Conservation (phyloP, 225 moss, liverwort and hornwort genomes). For the Sphagnum tenellum region DNA sequence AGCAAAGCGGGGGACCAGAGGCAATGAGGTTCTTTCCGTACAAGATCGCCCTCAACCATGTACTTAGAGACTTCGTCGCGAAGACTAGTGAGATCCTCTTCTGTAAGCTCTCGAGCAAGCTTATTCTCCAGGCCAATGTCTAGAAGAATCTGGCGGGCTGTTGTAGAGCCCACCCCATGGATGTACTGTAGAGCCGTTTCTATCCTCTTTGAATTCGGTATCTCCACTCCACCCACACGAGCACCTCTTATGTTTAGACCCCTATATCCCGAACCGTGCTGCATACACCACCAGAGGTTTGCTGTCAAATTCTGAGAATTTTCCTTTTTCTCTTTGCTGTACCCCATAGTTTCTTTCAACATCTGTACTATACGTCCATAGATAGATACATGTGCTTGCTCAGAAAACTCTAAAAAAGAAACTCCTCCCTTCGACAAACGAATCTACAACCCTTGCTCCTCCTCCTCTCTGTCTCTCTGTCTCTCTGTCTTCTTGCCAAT, state of each 20-base stretch:
- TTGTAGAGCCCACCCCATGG: slow-evolving; percentile 72
- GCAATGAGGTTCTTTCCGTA: slow-evolving; percentile 5
- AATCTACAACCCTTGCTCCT: background rate
- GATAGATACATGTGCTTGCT: background rate
- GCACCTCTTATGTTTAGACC: slow-evolving; percentile 62
- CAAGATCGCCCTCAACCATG: slow-evolving; percentile 82
- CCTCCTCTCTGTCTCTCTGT: background rate
- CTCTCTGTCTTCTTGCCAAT: background rate
- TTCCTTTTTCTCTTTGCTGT: too few relatives aligned
- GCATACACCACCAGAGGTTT: slow-evolving; percentile 1
- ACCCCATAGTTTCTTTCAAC: too few relatives aligned
- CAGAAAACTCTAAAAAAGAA: background rate
- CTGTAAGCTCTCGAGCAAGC: slow-evolving; percentile 58
- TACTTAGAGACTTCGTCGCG: slow-evolving; percentile 90
- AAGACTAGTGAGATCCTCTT: slow-evolving; percentile 70
- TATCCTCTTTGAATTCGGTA: slow-evolving; percentile 73
- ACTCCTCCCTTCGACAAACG: background rate
- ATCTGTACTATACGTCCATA: too few relatives aligned
- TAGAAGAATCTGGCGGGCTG: slow-evolving; percentile 67
- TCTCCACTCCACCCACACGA: slow-evolving; percentile 89
- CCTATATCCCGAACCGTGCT: slow-evolving; percentile 6
- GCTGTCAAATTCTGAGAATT: background rate
- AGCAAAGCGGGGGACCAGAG: too few relatives aligned
- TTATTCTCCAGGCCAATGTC: slow-evolving; percentile 84
- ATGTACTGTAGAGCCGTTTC: slow-evolving; percentile 75